Evolutionary conservation across 192 early-diverging fungal species (phyloP).

Genomic region (Backusella tuberculispora): DNA sequence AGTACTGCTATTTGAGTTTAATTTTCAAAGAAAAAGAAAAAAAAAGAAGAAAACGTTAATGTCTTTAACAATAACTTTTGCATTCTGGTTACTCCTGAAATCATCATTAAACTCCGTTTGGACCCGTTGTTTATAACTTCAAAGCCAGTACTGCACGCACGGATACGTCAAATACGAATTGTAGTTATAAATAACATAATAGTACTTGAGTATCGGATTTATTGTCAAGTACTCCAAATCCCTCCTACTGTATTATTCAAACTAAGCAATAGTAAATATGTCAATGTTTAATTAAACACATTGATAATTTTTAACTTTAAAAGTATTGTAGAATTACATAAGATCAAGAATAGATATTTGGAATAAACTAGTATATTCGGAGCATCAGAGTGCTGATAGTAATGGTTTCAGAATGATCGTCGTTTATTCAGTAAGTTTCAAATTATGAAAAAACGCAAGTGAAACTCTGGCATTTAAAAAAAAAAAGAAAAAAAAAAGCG

Average conservation of each 20-base stretch:
- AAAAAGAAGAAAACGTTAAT: too few species aligned
- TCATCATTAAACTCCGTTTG: neutral
- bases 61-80: neutral
- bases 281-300: too few species aligned
- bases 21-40: too few species aligned
- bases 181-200: neutral
- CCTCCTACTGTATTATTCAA: too few species aligned
- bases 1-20: too few species aligned
- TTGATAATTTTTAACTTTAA: too few species aligned
- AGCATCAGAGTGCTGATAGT: neutral
- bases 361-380: neutral
- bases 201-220: too few species aligned
- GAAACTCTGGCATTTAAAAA: neutral
- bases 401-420: constrained; percentile 3
- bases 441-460: neutral
- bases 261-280: too few species aligned
- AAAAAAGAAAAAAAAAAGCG: neutral
- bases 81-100: neutral
- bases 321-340: neutral
- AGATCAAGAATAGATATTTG: neutral
- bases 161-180: neutral
- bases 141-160: neutral
- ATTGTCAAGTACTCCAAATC: too few species aligned
- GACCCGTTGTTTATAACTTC: neutral
- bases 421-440: neutral